Conservation (phyloP, 139 green algal genomes). For the Chlamydomonas asymmetrica region DNA sequence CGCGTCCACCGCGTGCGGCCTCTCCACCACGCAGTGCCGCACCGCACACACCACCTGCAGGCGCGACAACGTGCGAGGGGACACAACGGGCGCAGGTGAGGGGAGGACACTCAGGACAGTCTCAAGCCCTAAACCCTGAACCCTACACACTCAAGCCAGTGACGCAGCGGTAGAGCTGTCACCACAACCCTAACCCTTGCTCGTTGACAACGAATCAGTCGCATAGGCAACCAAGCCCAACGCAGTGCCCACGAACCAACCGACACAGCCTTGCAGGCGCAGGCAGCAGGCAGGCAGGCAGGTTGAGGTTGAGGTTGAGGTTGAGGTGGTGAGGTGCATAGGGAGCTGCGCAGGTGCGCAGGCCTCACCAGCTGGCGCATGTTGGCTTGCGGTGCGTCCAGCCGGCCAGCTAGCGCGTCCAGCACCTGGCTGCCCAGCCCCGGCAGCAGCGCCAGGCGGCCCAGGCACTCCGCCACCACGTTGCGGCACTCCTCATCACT, state of each 20-base stretch:
- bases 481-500: conserved; percentile 87
- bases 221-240: too few relatives aligned
- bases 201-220: too few relatives aligned
- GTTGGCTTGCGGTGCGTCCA: conserved; percentile 10
- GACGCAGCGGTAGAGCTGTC: too few relatives aligned
- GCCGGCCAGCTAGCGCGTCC: conserved; percentile 18
- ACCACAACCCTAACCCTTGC: too few relatives aligned
- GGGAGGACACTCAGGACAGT: too few relatives aligned
- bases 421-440: conserved; percentile 21
- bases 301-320: neutral
- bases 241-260: too few relatives aligned
- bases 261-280: too few relatives aligned
- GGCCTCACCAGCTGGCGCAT: conserved; percentile 38
- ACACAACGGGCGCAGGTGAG: too few relatives aligned
- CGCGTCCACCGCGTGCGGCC: conserved; percentile 68
- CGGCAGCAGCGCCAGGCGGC: conserved; percentile 78
- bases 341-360: neutral
- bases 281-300: too few relatives aligned
- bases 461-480: conserved; percentile 94
- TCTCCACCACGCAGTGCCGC: conserved; percentile 71
- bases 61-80: too few relatives aligned
- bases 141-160: too few relatives aligned
- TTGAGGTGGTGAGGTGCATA: neutral
- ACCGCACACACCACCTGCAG: conserved; percentile 65
- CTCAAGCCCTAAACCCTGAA: too few relatives aligned